Conservation (phyloP, 139 green algal genomes). For the Micractinium sp. region DNA sequence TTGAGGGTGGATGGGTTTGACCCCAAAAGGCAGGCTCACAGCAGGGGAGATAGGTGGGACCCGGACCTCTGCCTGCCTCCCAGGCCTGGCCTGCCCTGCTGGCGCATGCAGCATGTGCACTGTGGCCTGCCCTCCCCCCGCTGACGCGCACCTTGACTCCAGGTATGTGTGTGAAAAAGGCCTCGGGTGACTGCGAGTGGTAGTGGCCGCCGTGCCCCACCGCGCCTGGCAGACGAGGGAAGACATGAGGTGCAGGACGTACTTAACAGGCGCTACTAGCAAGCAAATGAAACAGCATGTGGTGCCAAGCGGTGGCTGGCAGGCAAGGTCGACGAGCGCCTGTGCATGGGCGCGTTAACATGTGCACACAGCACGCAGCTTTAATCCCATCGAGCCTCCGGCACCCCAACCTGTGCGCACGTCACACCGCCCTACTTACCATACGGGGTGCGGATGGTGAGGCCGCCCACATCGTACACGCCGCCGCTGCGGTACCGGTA, state of each 20-base stretch:
- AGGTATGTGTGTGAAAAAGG: conserved; percentile 92
- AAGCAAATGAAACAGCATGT: too few species aligned
- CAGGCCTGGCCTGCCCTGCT: not conserved
- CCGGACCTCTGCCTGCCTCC: too few species aligned
- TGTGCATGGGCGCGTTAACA: too few species aligned
- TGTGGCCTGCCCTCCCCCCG: not conserved
- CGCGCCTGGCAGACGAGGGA: conserved; percentile 63
- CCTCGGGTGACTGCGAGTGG: conserved; percentile 93
- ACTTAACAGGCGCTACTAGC: too few species aligned
- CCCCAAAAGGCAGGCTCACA: not conserved
- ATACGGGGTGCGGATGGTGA: conserved; percentile 91
- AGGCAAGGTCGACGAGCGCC: too few species aligned
- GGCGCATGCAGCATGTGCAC: not conserved
- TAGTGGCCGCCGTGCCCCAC: conserved; percentile 97
- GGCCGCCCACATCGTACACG: conserved; percentile 81
- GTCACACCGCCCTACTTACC: conserved; percentile 45
- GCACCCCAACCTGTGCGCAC: not conserved
- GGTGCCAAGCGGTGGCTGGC: too few species aligned
- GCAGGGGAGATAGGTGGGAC: not conserved
- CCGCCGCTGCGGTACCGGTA: conserved; percentile 90
- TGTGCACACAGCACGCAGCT: too few species aligned
- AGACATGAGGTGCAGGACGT: too few species aligned
- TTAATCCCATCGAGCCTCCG: too few species aligned
- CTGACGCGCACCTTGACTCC: conserved; percentile 63
- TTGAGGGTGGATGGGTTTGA: not conserved